These are phyloP conservation scores for Aciculosporium take DNA, from an alignment of 2,329 filamentous ascomycete genomes.

Conservation along the genomic window DNA sequence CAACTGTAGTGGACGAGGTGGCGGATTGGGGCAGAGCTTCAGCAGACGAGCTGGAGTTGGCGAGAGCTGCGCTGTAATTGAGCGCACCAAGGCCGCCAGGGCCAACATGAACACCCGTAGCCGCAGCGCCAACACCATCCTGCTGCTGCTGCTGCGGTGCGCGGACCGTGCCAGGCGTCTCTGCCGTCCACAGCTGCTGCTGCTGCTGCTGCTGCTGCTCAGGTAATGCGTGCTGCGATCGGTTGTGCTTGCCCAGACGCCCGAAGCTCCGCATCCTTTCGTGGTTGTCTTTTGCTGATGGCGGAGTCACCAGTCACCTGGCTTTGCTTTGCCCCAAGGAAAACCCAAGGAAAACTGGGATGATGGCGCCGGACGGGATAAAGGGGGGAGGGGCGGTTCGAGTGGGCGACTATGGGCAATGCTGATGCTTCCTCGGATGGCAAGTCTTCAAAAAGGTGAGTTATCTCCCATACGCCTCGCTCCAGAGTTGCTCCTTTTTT, in stretches of 20 bases:
- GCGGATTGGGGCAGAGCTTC: constrained; percentile 28
- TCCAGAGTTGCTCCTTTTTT: constrained; percentile 3
- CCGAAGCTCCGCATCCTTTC: constrained; percentile 39
- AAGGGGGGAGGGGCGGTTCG: background rate
- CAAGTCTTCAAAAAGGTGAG: constrained; percentile 8
- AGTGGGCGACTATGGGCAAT: constrained; percentile 1
- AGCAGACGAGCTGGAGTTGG: constrained; percentile 17
- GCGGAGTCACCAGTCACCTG: too few relatives aligned
- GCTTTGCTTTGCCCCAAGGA: constrained; percentile 1
- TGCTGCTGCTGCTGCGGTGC: background rate
- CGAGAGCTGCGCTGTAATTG: constrained; percentile 9
- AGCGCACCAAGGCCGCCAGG: background rate
- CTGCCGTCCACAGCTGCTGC: constrained; percentile 20
- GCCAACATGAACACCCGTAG: background rate
- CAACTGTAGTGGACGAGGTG: constrained; percentile 30
- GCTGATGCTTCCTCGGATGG: constrained; percentile 4
- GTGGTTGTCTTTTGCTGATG: too few relatives aligned
- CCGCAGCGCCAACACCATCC: background rate
- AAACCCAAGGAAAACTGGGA: too few relatives aligned
- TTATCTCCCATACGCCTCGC: constrained; percentile 4
- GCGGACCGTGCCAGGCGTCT: constrained; percentile 15
- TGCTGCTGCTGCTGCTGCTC: too few relatives aligned
- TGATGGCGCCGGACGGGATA: constrained; percentile 1
- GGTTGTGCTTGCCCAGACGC: constrained; percentile 41
- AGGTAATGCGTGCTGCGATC: constrained; percentile 40